These are phyloP conservation scores for Lentinula raphanica DNA, from an alignment of 768 basidiomycete genomes.

Conservation along the genomic window DNA sequence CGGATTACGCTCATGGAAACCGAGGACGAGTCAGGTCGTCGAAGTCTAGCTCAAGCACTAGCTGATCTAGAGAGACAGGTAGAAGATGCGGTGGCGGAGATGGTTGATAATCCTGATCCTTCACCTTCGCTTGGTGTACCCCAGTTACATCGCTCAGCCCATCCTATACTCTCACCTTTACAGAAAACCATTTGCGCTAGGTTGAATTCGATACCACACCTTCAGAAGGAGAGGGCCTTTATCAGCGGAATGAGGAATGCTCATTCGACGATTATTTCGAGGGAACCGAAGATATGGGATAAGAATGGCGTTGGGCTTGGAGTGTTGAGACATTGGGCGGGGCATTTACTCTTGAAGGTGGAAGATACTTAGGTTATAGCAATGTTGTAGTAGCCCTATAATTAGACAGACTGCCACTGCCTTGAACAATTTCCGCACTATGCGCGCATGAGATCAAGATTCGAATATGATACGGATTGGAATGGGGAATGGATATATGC, in stretches of 20 bases:
- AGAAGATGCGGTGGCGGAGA: constrained; percentile 56
- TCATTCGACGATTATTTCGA: constrained; percentile 59
- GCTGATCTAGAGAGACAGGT: constrained; percentile 54
- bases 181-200: constrained; percentile 54
- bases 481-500: not conserved
- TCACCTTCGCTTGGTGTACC: constrained; percentile 8
- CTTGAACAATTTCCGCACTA: too few relatives aligned
- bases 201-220: constrained; percentile 61
- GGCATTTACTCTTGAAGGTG: constrained; percentile 34
- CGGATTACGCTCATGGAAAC: constrained; percentile 64
- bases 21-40: constrained; percentile 35
- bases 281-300: constrained; percentile 37
- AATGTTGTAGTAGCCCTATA: too few relatives aligned
- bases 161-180: constrained; percentile 46
- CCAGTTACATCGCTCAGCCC: constrained; percentile 18
- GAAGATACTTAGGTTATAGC: constrained; percentile 21
- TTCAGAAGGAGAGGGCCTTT: constrained; percentile 68
- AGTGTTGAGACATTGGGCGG: constrained; percentile 48
- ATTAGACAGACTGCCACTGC: too few relatives aligned
- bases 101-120: constrained; percentile 44
- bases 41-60: constrained; percentile 45
- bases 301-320: constrained; percentile 40
- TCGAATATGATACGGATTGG: too few relatives aligned
- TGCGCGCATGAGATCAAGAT: too few relatives aligned
- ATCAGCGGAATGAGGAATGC: constrained; percentile 56